These are phyloP conservation scores for Agrocybe praecox DNA, from an alignment of 768 basidiomycete genomes.

Conservation along the genomic window DNA sequence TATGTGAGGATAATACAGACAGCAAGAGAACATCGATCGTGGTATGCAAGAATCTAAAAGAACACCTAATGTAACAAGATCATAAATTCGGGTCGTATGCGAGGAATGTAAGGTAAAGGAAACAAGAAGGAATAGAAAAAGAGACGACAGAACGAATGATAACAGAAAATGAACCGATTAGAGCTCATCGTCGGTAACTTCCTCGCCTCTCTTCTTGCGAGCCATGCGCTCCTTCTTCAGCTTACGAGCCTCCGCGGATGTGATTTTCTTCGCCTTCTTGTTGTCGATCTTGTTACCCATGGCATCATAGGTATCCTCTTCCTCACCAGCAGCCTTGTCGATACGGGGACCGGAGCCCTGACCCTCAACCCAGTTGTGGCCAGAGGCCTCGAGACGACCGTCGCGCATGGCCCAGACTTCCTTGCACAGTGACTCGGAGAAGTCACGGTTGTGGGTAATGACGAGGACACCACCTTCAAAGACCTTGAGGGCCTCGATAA, in stretches of 20 bases:
- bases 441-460: constrained; percentile 98
- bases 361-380: constrained; percentile 99
- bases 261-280: constrained; percentile 88
- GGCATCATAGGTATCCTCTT: constrained; percentile 91
- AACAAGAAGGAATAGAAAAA: constrained; percentile 9
- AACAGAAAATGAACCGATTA: constrained; percentile 29
- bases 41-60: constrained; percentile 17
- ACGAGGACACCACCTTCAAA: constrained; percentile 99
- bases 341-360: constrained; percentile 95
- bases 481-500: constrained; percentile 96
- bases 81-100: constrained; percentile 18
- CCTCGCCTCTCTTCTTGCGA: constrained; percentile 85
- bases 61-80: constrained; percentile 24
- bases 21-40: constrained; percentile 15
- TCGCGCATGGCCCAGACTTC: constrained; percentile 99
- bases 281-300: constrained; percentile 96
- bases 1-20: constrained; percentile 19
- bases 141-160: constrained; percentile 9
- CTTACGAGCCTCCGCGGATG: constrained; percentile 83
- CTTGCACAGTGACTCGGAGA: constrained; percentile 96
- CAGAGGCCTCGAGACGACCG: constrained; percentile 93
- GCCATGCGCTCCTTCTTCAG: constrained; percentile 97
- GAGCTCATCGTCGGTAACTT: constrained; percentile 68
- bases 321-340: constrained; percentile 91
- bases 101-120: constrained; percentile 10